Conservation (phyloP, 192 early-diverging fungal species). For the Coemansia sp. region DNA sequence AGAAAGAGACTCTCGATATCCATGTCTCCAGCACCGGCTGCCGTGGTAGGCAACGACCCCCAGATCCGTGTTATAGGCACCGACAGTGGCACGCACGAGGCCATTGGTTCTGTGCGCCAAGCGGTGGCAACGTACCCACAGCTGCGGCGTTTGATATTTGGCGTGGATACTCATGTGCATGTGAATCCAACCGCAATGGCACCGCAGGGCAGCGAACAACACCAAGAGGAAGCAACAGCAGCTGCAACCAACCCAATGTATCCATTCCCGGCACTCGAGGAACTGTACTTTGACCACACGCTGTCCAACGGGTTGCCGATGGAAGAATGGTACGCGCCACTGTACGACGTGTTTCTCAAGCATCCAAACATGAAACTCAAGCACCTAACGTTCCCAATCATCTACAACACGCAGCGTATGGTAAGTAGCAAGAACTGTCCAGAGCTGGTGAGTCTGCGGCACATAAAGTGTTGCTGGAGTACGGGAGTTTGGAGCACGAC, state of each 20-base stretch:
- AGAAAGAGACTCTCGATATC: neutral
- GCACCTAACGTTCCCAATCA: conserved; percentile 48
- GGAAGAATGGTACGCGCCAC: conserved; percentile 50
- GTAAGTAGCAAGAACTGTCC: conserved; percentile 42
- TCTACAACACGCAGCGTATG: conserved; percentile 47
- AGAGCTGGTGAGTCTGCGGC: conserved; percentile 27
- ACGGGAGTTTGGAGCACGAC: conserved; percentile 28
- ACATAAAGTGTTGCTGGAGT: conserved; percentile 56
- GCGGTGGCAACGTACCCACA: conserved; percentile 7
- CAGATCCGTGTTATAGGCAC: neutral
- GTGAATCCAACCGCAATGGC: conserved; percentile 3
- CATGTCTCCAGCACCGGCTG: neutral
- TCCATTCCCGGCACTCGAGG: conserved; percentile 35
- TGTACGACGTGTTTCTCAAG: conserved; percentile 44
- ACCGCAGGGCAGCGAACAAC: neutral
- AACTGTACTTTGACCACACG: conserved; percentile 49
- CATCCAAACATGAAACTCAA: conserved; percentile 16
- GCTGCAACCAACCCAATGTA: neutral
- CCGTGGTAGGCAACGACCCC: neutral
- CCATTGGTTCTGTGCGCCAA: neutral
- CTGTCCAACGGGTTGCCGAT: conserved; percentile 28
- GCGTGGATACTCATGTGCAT: conserved; percentile 27
- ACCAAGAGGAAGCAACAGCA: neutral
- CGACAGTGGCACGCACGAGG: neutral
- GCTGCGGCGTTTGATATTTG: conserved; percentile 34